phyloP scores from a whole-genome alignment of 176 grass and related monocot genomes.

The Zoysia pacifica region DNA sequence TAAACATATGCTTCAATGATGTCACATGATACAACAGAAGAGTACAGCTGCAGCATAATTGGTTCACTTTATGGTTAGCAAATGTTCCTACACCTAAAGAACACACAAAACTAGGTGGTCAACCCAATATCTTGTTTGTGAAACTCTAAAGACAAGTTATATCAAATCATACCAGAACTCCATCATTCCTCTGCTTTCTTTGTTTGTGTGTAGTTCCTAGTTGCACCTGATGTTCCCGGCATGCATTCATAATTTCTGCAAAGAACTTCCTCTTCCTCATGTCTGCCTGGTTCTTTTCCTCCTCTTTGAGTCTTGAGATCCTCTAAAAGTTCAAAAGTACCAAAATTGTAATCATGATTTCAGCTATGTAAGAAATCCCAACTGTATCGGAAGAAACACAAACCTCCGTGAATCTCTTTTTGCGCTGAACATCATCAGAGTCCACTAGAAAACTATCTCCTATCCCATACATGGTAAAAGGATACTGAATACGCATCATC shows the following conservation, averaged over 20 bases:
- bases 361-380: slow-evolving; percentile 31
- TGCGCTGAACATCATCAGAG: slow-evolving; percentile 74
- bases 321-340: slow-evolving; percentile 53
- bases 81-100: background rate
- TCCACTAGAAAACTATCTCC: slow-evolving; percentile 82
- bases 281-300: slow-evolving; percentile 89
- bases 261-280: slow-evolving; percentile 94
- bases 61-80: background rate
- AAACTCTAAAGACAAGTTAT: slow-evolving; percentile 5
- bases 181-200: slow-evolving; percentile 95
- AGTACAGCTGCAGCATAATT: background rate
- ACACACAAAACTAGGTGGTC: background rate
- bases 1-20: background rate
- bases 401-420: slow-evolving; percentile 95
- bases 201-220: slow-evolving; percentile 68
- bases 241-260: slow-evolving; percentile 93
- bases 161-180: slow-evolving; percentile 71
- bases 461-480: slow-evolving; percentile 89
- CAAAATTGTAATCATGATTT: slow-evolving; percentile 29
- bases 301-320: slow-evolving; percentile 89
- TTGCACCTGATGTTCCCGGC: slow-evolving; percentile 82
- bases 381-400: slow-evolving; percentile 24
- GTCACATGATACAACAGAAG: background rate
- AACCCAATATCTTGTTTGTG: background rate
- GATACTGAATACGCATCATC: slow-evolving; percentile 85